Conservation (phyloP, 345 rosid genomes). For the Eucalyptus caleyi region DNA sequence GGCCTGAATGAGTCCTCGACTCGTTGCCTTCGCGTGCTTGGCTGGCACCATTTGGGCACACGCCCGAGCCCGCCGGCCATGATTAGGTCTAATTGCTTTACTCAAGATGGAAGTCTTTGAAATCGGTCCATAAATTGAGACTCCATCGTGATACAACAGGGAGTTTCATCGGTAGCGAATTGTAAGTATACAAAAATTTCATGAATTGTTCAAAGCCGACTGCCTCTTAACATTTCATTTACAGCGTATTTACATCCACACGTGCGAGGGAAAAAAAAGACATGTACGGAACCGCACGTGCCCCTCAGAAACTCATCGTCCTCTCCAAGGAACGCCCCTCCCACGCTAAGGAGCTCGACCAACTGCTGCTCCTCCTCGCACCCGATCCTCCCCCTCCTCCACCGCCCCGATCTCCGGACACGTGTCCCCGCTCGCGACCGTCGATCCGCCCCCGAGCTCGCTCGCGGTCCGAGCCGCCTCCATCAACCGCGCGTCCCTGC, state of each 20-base stretch:
- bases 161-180: neutral
- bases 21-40: neutral
- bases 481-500: conserved; percentile 31
- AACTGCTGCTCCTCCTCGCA: conserved; percentile 2
- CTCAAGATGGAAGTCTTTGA: neutral
- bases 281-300: neutral
- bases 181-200: neutral
- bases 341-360: neutral
- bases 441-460: neutral
- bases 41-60: neutral
- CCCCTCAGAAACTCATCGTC: conserved; percentile 1
- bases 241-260: neutral
- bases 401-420: neutral
- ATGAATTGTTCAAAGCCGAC: neutral
- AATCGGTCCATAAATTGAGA: neutral
- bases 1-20: neutral
- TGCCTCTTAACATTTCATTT: neutral
- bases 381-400: neutral
- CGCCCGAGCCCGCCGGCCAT: neutral
- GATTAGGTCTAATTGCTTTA: neutral
- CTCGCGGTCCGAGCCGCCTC: neutral
- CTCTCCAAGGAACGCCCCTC: neutral
- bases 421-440: neutral
- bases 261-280: neutral
- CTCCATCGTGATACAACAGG: neutral